Conservation (phyloP, 1,284 basidiomycete species). For the Heterobasidion parviporum region DNA sequence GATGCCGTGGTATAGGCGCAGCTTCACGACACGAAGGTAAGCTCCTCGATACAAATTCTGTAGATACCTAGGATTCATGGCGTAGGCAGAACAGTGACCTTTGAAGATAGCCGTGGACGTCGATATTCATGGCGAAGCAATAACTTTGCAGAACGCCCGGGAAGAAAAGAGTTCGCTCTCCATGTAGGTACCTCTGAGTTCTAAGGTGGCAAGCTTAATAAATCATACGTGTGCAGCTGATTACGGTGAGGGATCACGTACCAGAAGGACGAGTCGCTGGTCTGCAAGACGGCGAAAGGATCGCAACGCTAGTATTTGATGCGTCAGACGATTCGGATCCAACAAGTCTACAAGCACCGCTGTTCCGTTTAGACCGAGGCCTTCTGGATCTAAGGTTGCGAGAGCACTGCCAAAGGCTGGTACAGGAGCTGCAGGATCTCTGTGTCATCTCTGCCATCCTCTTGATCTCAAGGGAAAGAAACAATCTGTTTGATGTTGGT, state of each 20-base stretch:
- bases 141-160: background rate
- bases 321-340: background rate
- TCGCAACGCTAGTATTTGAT: background rate
- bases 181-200: too few relatives aligned
- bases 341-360: background rate
- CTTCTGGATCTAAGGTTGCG: background rate
- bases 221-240: background rate
- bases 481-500: background rate
- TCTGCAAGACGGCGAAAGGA: background rate
- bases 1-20: background rate
- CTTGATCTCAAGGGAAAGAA: background rate
- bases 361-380: background rate
- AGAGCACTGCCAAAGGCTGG: background rate
- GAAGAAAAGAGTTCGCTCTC: background rate
- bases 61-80: background rate
- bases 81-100: background rate
- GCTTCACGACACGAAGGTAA: background rate
- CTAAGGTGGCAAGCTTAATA: background rate
- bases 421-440: conserved; percentile 1
- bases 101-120: background rate
- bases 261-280: background rate
- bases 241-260: background rate
- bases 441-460: background rate
- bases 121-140: background rate
- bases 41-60: background rate